Base-by-base conservation (phyloP, 192 early-diverging fungal species). In the Funneliformis mosseae region DNA sequence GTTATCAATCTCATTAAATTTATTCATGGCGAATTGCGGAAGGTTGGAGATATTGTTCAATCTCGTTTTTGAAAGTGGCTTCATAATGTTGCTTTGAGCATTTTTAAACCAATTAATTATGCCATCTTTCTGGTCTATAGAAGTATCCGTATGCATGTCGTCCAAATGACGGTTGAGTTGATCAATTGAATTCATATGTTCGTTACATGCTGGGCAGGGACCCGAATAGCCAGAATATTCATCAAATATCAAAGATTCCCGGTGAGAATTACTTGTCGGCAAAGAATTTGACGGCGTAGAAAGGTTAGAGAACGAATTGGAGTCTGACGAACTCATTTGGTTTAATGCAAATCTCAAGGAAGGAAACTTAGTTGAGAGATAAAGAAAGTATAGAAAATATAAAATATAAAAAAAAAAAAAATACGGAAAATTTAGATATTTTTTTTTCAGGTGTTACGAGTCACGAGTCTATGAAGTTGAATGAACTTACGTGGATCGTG, bases 51-150 rank as follows among this genome's bases (percentile, higher is more conserved):
- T 83, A 82, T 82, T 86, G 25, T 82, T 79, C 68, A 82, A 82
- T 83, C 82, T 86, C 66, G 60, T 69, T 73, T 69, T 85, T 83
- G 75, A 84, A 80, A 74, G 85, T 77, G 46, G 85, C 66, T 74
- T 87, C 38, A 81, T 81, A 25, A 91, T 81, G 43, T 85, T 88
- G 63, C 83, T 87, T 84, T 90, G 89, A 10, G 89, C 87, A 72
- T 87, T 87, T 21, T 82, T 81, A 25, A 91, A 87, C 82, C 88
- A 89, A 0, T 85, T 80, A 59, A 86, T 72, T 6, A 91, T 80
- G 0, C 84, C 83, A 9, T 85, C 84, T 60, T 87, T 89, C 10
- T 87, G 84, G 45, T 89, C 90, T 14, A 82, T 80, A 23, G 85
- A 80, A 73, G 89, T 86, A 59, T 91, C 90, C 11, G 74, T 85